These are phyloP conservation scores for Hypoxylon perforatum DNA, from an alignment of 495 filamentous ascomycete genomes.

Conservation along the genomic window DNA sequence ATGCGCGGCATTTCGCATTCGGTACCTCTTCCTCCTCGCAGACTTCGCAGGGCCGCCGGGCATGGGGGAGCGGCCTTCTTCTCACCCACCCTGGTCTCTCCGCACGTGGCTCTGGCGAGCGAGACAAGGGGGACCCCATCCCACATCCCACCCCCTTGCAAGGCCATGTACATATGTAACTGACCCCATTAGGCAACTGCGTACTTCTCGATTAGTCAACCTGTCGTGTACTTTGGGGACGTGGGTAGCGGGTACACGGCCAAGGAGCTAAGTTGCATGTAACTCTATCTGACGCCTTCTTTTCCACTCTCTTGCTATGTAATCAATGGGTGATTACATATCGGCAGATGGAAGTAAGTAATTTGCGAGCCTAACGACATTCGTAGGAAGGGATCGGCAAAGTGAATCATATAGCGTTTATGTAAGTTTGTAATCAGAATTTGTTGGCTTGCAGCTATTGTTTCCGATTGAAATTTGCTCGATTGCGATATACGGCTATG, in stretches of 20 bases:
- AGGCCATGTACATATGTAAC: conserved; percentile 32
- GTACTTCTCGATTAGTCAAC: conserved; percentile 26
- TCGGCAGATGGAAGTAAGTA: conserved; percentile 15
- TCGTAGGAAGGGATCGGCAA: conserved; percentile 21
- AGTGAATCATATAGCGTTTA: conserved; percentile 1
- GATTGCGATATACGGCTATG: no score
- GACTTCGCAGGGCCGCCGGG: neutral
- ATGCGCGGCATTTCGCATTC: conserved; percentile 16
- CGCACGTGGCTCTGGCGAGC: conserved; percentile 34
- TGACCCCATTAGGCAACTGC: conserved; percentile 23
- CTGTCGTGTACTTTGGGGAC: conserved; percentile 8
- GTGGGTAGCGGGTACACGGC: neutral
- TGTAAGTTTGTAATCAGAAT: neutral
- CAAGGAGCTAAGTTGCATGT: neutral
- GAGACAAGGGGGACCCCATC: conserved; percentile 22
- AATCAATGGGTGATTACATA: conserved; percentile 34
- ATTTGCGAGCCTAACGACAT: conserved; percentile 17
- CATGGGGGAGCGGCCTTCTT: conserved; percentile 25
- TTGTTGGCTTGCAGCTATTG: neutral
- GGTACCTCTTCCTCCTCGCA: conserved; percentile 13
- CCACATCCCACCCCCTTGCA: conserved; percentile 21
- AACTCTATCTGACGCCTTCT: neutral
- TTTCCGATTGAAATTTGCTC: no score
- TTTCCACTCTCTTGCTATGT: conserved; percentile 1
- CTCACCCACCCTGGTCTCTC: conserved; percentile 17